Conservation (phyloP, 2,329 filamentous ascomycete species). For the Alternaria sp. region DNA sequence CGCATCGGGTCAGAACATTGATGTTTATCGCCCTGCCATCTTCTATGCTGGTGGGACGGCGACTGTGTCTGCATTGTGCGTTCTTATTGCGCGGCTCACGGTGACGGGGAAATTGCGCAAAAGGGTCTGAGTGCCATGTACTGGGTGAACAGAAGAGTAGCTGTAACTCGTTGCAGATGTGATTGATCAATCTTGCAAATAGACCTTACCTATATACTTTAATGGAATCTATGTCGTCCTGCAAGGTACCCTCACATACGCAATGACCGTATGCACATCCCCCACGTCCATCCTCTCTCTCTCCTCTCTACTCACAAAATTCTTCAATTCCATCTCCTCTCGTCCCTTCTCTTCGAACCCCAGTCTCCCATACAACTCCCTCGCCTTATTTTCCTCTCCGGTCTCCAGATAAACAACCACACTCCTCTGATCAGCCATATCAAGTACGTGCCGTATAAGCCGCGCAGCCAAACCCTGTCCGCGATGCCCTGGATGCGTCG, state of each 20-base stretch:
- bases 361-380: conserved; percentile 30
- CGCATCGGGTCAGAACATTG: conserved; percentile 18
- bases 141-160: background rate
- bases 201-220: background rate
- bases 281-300: background rate
- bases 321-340: conserved; percentile 20
- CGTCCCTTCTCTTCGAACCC: conserved; percentile 33
- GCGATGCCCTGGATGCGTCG: conserved; percentile 34
- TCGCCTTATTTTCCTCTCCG: conserved; percentile 31
- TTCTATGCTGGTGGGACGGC: conserved; percentile 40
- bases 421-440: conserved; percentile 22
- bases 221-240: background rate
- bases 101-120: conserved; percentile 27
- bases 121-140: conserved; percentile 14
- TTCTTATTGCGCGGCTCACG: conserved; percentile 29
- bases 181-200: background rate
- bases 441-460: conserved; percentile 23
- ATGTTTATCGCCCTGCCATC: conserved; percentile 38
- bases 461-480: conserved; percentile 29
- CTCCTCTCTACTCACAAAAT: background rate
- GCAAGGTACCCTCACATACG: background rate
- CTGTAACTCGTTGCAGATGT: background rate
- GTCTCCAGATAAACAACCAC: conserved; percentile 37
- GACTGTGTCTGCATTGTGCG: conserved; percentile 26
- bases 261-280: background rate